Conservation (phyloP, 1,139 yeast species). For the Eremothecium sinecaudum region DNA sequence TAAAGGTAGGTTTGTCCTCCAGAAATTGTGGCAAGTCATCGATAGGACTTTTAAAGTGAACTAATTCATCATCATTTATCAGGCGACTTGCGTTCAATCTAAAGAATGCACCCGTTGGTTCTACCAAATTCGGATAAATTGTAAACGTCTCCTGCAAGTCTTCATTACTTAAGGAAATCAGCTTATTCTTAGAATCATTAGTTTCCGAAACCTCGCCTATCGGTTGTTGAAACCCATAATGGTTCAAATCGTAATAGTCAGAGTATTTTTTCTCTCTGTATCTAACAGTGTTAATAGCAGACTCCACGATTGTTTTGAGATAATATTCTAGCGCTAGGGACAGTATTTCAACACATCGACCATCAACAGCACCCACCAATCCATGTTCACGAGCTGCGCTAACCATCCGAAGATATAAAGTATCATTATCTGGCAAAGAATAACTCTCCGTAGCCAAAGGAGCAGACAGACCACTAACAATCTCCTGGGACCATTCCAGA, state of each 20-base stretch:
- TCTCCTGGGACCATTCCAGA: conserved; percentile 87
- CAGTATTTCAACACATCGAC: conserved; percentile 67
- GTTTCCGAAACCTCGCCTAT: conserved; percentile 9
- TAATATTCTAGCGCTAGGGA: conserved; percentile 73
- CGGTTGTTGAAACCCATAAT: conserved; percentile 26
- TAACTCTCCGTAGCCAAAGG: conserved; percentile 71
- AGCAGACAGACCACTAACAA: conserved; percentile 77
- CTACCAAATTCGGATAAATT: conserved; percentile 57
- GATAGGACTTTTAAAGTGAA: conserved; percentile 36
- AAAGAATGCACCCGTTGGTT: conserved; percentile 53
- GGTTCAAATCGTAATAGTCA: conserved; percentile 34
- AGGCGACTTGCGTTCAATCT: conserved; percentile 45
- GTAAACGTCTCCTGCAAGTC: conserved; percentile 57
- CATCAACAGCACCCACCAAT: conserved; percentile 67
- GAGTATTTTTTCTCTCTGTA: conserved; percentile 48
- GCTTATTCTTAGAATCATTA: conserved; percentile 18
- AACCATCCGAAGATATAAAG: conserved; percentile 57
- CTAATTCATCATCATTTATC: conserved; percentile 46
- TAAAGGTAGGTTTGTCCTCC: conserved; percentile 26
- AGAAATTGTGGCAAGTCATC: conserved; percentile 31
- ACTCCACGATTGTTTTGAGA: conserved; percentile 63
- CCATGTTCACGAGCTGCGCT: conserved; percentile 91
- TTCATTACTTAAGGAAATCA: conserved; percentile 48
- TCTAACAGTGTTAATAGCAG: conserved; percentile 62
- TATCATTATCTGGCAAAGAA: conserved; percentile 76